phyloP scores from a whole-genome alignment of 2,329 filamentous ascomycete genomes.

The Ilyonectria robusta region DNA sequence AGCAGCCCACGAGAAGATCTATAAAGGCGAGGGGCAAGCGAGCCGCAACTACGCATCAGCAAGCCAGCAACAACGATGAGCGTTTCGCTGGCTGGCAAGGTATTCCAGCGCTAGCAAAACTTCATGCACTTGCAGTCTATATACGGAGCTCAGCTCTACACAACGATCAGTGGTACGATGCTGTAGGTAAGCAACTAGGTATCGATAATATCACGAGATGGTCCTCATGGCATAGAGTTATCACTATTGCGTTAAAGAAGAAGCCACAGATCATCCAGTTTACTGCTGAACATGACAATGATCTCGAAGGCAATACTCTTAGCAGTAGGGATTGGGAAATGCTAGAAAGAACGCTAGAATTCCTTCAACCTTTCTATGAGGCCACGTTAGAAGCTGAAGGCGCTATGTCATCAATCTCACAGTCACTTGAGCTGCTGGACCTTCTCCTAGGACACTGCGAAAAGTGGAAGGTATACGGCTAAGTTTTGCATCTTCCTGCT shows the following conservation, averaged over 20 bases:
- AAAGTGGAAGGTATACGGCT: neutral
- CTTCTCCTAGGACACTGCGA: neutral
- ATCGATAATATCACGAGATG: slow-evolving; percentile 13
- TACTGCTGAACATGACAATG: neutral
- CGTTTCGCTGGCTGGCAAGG: neutral
- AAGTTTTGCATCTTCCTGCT: neutral
- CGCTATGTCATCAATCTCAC: neutral
- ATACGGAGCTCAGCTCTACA: slow-evolving; percentile 11
- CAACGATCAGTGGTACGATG: slow-evolving; percentile 12
- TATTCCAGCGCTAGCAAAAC: neutral
- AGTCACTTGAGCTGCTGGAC: neutral
- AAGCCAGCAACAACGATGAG: neutral
- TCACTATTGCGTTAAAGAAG: slow-evolving; percentile 13
- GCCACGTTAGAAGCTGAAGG: neutral
- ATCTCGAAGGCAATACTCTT: neutral
- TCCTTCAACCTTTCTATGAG: neutral
- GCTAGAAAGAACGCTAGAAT: neutral
- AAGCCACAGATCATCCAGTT: slow-evolving; percentile 7
- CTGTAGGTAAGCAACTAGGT: slow-evolving; percentile 10
- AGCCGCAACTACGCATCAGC: neutral
- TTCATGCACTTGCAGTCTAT: slow-evolving; percentile 8
- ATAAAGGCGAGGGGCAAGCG: neutral
- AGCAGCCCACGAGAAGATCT: neutral
- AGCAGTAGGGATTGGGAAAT: neutral
- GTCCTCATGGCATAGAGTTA: neutral